These are phyloP conservation scores for Rhizopogon salebrosus DNA, from an alignment of 768 basidiomycete species.

Conservation along the genomic window DNA sequence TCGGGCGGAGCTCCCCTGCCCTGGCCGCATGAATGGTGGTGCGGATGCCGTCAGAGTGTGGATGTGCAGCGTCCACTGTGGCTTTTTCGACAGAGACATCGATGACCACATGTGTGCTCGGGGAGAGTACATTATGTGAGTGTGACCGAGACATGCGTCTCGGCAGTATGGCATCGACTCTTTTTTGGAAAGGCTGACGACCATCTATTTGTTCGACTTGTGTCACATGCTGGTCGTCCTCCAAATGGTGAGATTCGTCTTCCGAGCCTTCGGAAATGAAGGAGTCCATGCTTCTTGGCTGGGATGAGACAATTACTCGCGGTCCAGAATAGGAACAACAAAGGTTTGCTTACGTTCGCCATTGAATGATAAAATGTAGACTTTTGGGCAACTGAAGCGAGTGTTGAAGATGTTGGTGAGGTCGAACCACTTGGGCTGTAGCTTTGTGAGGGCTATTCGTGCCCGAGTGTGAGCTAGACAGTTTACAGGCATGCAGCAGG, in stretches of 20 bases:
- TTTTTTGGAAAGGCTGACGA: slow-evolving; percentile 37
- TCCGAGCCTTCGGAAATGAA: slow-evolving; percentile 34
- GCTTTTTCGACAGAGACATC: slow-evolving; percentile 46
- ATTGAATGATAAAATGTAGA: slow-evolving; percentile 45
- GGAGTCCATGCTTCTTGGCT: slow-evolving; percentile 43
- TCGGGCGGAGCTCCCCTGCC: slow-evolving; percentile 27
- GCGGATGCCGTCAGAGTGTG: background rate
- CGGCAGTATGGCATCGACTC: slow-evolving; percentile 39
- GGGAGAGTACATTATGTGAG: slow-evolving; percentile 32
- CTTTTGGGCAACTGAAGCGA: slow-evolving; percentile 37
- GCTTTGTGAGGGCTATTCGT: slow-evolving; percentile 14
- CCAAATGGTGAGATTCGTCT: slow-evolving; percentile 30
- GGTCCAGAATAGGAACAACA: background rate
- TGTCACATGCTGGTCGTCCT: slow-evolving; percentile 43
- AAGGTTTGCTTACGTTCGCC: slow-evolving; percentile 30
- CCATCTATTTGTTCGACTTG: slow-evolving; percentile 44
- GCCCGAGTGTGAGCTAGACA: slow-evolving; percentile 1
- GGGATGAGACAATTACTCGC: slow-evolving; percentile 1
- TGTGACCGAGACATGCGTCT: slow-evolving; percentile 39
- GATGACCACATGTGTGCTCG: slow-evolving; percentile 32
- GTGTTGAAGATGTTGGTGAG: slow-evolving; percentile 24
- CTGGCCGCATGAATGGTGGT: slow-evolving; percentile 18
- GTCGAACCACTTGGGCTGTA: slow-evolving; percentile 18
- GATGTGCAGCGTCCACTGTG: slow-evolving; percentile 15
- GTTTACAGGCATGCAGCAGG: background rate